Evolutionary conservation across 176 grass and related monocot genomes (phyloP).

Genomic region (Zoysia pacifica): DNA sequence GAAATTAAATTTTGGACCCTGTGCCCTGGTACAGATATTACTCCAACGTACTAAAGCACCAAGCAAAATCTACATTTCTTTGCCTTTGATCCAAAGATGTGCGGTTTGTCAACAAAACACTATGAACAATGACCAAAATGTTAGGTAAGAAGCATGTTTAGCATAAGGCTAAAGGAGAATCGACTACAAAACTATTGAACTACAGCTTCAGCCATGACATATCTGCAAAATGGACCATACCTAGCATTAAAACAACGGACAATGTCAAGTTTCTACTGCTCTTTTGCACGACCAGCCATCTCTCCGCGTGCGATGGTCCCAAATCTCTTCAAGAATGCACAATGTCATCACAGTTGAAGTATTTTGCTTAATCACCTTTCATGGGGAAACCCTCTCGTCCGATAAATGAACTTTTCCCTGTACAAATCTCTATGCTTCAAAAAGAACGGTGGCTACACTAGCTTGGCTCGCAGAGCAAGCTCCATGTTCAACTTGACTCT

Average conservation of each 20-base stretch:
- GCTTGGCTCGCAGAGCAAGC: constrained; percentile 12
- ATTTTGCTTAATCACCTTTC: constrained; percentile 27
- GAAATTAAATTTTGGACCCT: not conserved
- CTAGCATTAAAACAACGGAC: constrained; percentile 6
- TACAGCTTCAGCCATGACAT: constrained; percentile 3
- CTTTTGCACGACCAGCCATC: constrained; percentile 1
- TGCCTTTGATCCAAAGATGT: constrained; percentile 25
- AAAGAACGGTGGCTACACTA: not conserved
- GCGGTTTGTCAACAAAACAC: not conserved
- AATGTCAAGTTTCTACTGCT: not conserved
- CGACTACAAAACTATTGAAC: not conserved
- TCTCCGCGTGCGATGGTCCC: constrained; percentile 27
- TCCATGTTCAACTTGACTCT: constrained; percentile 19
- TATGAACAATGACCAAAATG: constrained; percentile 39
- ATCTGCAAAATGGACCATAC: constrained; percentile 23
- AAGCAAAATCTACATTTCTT: constrained; percentile 34
- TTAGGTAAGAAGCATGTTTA: not conserved
- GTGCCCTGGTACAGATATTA: no score
- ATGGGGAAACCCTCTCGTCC: not conserved
- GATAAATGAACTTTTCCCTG: constrained; percentile 29
- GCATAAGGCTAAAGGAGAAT: not conserved
- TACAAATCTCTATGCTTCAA: constrained; percentile 45
- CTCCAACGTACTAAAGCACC: not conserved
- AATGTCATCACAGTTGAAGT: not conserved
- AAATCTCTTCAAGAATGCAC: constrained; percentile 23